These are phyloP conservation scores for Tricholoma bakamatsutake DNA, from an alignment of 768 basidiomycete genomes.

Conservation along the genomic window DNA sequence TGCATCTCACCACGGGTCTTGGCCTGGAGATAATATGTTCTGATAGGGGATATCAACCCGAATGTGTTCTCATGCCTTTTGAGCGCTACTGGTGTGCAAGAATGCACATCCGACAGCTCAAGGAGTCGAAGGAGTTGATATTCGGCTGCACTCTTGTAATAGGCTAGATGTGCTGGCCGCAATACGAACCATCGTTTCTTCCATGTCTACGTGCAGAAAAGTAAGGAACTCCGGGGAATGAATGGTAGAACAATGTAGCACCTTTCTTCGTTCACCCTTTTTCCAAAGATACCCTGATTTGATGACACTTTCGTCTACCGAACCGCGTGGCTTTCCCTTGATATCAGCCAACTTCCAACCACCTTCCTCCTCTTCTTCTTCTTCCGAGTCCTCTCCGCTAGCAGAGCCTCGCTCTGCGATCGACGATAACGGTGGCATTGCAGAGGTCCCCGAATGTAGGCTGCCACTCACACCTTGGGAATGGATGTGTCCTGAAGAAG, in stretches of 20 bases:
- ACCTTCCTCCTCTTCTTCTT: conserved; percentile 60
- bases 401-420: conserved; percentile 70
- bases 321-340: conserved; percentile 36
- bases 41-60: conserved; percentile 82
- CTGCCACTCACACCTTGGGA: conserved; percentile 13
- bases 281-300: conserved; percentile 96
- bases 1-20: conserved; percentile 64
- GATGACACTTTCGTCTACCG: conserved; percentile 64
- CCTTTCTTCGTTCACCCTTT: conserved; percentile 97
- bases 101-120: conserved; percentile 83
- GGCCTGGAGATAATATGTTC: conserved; percentile 92
- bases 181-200: conserved; percentile 99
- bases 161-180: conserved; percentile 85
- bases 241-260: conserved; percentile 27
- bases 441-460: conserved; percentile 25
- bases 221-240: neutral
- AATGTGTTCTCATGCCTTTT: conserved; percentile 89
- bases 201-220: conserved; percentile 68
- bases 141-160: conserved; percentile 95
- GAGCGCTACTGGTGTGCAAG: conserved; percentile 79
- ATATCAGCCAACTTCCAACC: conserved; percentile 57
- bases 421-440: conserved; percentile 56
- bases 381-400: conserved; percentile 78
- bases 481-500: conserved; percentile 30
- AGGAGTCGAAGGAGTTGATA: conserved; percentile 88